phyloP scores from a whole-genome alignment of 2,329 filamentous ascomycete genomes.

The Pyrenochaeta sp. region DNA sequence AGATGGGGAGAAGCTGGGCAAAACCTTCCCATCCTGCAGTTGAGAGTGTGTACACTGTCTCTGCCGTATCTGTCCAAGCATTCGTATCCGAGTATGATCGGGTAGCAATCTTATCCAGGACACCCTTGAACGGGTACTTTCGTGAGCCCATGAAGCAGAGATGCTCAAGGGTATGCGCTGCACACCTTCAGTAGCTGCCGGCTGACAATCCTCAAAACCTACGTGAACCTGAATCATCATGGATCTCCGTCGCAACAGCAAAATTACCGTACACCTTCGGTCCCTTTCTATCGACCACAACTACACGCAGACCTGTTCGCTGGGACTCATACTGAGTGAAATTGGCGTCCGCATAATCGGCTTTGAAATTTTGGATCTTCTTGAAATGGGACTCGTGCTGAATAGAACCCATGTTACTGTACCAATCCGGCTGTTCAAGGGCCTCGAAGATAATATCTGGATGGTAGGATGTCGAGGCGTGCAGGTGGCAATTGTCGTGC shows the following conservation, averaged over 20 bases:
- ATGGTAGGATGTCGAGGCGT: neutral
- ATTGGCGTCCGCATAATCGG: conserved; percentile 86
- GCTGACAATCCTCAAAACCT: conserved; percentile 10
- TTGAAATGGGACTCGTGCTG: conserved; percentile 71
- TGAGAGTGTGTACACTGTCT: conserved; percentile 94
- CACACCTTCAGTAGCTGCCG: conserved; percentile 8
- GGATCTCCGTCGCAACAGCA: conserved; percentile 93
- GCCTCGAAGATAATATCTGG: neutral
- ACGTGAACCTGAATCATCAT: conserved; percentile 92
- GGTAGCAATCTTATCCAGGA: conserved; percentile 92
- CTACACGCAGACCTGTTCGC: conserved; percentile 91
- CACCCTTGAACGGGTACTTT: conserved; percentile 92
- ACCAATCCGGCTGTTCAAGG: conserved; percentile 9
- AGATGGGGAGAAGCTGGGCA: conserved; percentile 89
- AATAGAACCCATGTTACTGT: conserved; percentile 40
- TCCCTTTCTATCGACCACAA: conserved; percentile 89
- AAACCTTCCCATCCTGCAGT: conserved; percentile 98
- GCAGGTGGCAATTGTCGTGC: conserved; percentile 5
- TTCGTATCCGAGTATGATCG: conserved; percentile 94
- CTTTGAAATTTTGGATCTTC: conserved; percentile 83
- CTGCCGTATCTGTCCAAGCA: conserved; percentile 95
- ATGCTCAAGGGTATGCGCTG: conserved; percentile 62
- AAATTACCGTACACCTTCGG: conserved; percentile 94
- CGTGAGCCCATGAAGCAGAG: conserved; percentile 76
- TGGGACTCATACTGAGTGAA: conserved; percentile 97